Percentiles rank a stretch among this genome's conserved stretches.
phyloP scores from a whole-genome alignment of 352 stramenopile genomes.

The Phytophthora sojae region DNA sequence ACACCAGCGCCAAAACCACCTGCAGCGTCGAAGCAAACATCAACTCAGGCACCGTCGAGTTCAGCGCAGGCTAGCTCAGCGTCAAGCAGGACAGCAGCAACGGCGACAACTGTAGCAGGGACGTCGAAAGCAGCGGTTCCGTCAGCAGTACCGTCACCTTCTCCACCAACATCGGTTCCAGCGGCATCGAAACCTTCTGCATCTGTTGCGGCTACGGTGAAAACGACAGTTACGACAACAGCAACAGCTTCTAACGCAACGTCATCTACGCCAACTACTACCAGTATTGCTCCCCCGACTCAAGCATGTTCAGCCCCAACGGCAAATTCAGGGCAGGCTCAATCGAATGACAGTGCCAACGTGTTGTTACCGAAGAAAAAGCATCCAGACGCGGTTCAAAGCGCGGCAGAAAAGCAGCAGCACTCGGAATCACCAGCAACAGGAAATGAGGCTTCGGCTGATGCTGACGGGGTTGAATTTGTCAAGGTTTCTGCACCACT shows the following conservation, averaged over 20 bases:
- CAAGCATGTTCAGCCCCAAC: background rate
- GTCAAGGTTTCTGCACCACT: constrained; percentile 16
- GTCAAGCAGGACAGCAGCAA: background rate
- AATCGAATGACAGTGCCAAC: constrained; percentile 13
- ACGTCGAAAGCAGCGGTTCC: background rate
- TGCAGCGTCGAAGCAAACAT: background rate
- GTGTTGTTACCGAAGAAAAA: constrained; percentile 43
- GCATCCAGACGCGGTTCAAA: constrained; percentile 1
- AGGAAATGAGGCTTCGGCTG: background rate
- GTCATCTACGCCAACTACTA: background rate
- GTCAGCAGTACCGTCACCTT: background rate
- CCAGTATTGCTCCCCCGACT: background rate
- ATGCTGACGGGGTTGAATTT: constrained; percentile 14
- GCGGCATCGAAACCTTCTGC: background rate
- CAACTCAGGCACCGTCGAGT: background rate
- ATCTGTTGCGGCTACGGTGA: background rate
- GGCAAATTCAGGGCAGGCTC: background rate
- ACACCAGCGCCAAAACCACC: background rate
- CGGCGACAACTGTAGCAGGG: background rate
- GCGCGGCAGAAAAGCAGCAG: constrained; percentile 1
- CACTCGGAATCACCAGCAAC: constrained; percentile 8
- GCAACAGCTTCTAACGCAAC: background rate
- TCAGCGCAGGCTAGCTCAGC: background rate
- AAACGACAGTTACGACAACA: background rate
- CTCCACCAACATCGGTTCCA: background rate